phyloP scores from a whole-genome alignment of 2,329 filamentous ascomycete species.

The Sordariomycetes sp. region DNA sequence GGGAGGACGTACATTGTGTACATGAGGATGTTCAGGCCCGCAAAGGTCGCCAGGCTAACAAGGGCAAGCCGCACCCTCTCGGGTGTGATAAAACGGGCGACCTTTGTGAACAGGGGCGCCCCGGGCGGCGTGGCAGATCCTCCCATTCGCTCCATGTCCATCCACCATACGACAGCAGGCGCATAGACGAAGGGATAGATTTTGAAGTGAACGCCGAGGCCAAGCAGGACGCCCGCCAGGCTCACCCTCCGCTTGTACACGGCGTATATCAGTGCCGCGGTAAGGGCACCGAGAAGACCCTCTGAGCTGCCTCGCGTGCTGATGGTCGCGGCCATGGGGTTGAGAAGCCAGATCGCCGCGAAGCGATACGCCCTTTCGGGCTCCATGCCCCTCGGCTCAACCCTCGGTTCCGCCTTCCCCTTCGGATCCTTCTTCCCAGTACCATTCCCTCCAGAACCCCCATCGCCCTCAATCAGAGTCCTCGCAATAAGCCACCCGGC shows the following conservation, averaged over 20 bases:
- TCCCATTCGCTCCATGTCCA: slow-evolving; percentile 41
- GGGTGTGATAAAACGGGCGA: slow-evolving; percentile 32
- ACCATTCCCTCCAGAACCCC: neutral
- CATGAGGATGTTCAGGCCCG: slow-evolving; percentile 64
- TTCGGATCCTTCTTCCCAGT: neutral
- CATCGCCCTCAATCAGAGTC: slow-evolving; percentile 15
- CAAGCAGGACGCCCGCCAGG: slow-evolving; percentile 63
- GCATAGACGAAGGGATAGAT: slow-evolving; percentile 98
- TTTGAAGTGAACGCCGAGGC: slow-evolving; percentile 88
- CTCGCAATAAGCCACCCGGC: slow-evolving; percentile 41
- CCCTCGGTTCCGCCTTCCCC: neutral
- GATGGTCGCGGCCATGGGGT: slow-evolving; percentile 96
- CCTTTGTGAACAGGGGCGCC: slow-evolving; percentile 10
- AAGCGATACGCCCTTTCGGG: slow-evolving; percentile 53
- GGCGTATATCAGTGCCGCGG: slow-evolving; percentile 74
- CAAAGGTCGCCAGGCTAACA: slow-evolving; percentile 60
- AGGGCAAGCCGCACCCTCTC: slow-evolving; percentile 44
- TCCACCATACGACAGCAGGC: slow-evolving; percentile 67
- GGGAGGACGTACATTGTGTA: slow-evolving; percentile 46
- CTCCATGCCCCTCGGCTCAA: slow-evolving; percentile 26
- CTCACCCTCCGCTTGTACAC: slow-evolving; percentile 47
- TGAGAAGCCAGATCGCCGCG: slow-evolving; percentile 82
- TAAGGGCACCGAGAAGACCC: slow-evolving; percentile 74
- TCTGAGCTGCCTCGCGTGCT: slow-evolving; percentile 92
- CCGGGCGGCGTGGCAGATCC: neutral